These are phyloP conservation scores for sorghum (Sorghum bicolor) DNA, from an alignment of 176 grass and related monocot genomes.

Conservation along the genomic window Sorghum_bicolor_NCBIv3 NC_012876.2:834501-835000, in stretches of 20 bases:
- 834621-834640: slow-evolving; percentile 34
- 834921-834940: not conserved
- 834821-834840: slow-evolving; percentile 34
- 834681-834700: slow-evolving; percentile 17
- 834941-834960: not conserved
- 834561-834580: slow-evolving; percentile 28
- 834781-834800: slow-evolving; percentile 23
- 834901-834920: slow-evolving; percentile 19
- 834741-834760: slow-evolving; percentile 23
- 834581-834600: slow-evolving; percentile 14
- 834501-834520: slow-evolving; percentile 39
- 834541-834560: slow-evolving; percentile 37
- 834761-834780: slow-evolving; percentile 10
- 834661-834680: slow-evolving; percentile 34
- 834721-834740: slow-evolving; percentile 23
- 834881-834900: slow-evolving; percentile 22
- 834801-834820: slow-evolving; percentile 10
- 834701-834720: slow-evolving; percentile 17
- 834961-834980: not conserved
- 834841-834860: slow-evolving; percentile 31
- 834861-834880: slow-evolving; percentile 33
- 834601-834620: not conserved
- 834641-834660: slow-evolving; percentile 28
- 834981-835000: slow-evolving; percentile 4
- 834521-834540: slow-evolving; percentile 32